Conservation (phyloP, 352 stramenopile species). For the Phytophthora megakarya region DNA sequence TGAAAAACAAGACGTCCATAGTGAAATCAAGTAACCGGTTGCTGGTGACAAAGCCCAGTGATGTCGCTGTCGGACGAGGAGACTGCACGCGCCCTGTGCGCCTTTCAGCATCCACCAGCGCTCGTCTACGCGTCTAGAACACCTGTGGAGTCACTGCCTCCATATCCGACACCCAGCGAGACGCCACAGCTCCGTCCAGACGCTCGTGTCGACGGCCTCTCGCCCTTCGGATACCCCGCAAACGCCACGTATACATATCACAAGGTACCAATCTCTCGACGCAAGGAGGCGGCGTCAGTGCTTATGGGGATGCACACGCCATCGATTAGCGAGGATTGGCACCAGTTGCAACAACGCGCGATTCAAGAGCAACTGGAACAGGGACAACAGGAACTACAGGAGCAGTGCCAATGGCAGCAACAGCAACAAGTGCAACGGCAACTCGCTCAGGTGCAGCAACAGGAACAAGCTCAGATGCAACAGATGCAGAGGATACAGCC, state of each 20-base stretch:
- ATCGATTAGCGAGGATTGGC: conserved; percentile 30
- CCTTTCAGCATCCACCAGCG: conserved; percentile 30
- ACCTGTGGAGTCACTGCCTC: conserved; percentile 4
- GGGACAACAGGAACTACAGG: conserved; percentile 12
- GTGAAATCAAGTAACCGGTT: no score
- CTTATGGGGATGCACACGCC: conserved; percentile 19
- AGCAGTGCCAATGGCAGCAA: conserved; percentile 26
- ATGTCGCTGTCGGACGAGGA: conserved; percentile 37
- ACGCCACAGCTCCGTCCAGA: conserved; percentile 11
- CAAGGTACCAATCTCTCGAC: conserved; percentile 7
- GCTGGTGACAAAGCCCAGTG: no score
- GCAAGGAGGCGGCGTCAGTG: conserved; percentile 15
- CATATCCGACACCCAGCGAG: conserved; percentile 11
- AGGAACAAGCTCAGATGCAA: conserved; percentile 18
- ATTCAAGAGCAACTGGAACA: conserved; percentile 34
- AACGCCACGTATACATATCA: conserved; percentile 10
- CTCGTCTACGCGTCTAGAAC: no score
- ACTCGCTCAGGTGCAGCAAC: conserved; percentile 18
- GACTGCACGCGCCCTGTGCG: conserved; percentile 31
- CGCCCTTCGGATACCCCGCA: conserved; percentile 9
- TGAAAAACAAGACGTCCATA: no score
- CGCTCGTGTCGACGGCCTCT: background rate
- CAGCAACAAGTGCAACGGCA: conserved; percentile 21
- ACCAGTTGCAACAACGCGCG: conserved; percentile 24
- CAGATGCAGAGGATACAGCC: conserved; percentile 19